Evolutionary conservation across 2,329 filamentous ascomycete genomes (phyloP), one percentile per base, ranked within the genome.

Genomic region (Metarhizium album): DNA sequence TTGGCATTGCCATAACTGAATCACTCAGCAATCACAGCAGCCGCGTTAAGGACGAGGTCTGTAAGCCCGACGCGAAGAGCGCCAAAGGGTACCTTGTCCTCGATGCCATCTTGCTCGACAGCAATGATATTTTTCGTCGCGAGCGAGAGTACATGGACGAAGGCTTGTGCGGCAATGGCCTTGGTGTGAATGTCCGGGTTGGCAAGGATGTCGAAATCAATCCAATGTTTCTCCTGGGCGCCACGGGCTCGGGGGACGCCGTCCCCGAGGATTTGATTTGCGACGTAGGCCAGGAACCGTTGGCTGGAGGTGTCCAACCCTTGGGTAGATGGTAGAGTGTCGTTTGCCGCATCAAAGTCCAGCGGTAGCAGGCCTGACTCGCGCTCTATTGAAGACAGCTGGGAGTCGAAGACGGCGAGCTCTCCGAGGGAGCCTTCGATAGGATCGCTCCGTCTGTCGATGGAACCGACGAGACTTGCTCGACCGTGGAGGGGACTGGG

Each of bases 71-170:
- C 43, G 24, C 45, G 49, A 53, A 80, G 77, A 0, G 57, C 57
- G 1, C 75, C 76, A 57, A 76, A 79, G 2, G 72, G 66, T 47
- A 64, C 49, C 7, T 61, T 58, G 6, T 65, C 51, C 5, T 59
- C 56, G 23, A 64, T 61, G 27, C 65, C 65, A 2, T 75, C 69
- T 66, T 95, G 89, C 54, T 76, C 67, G 4, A 90, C 80, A 18
- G 68, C 63, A 43, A 91, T 68, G 50, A 78, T 64, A 2, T 75
- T 75, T 66, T 83, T 87, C 2, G 81, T 88, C 5, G 80, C 83
- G 42, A 93, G 74, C 11, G 77, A 74, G 14, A 94, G 75, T 2
- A 87, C 74, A 63, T 93, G 86, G 68, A 86, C 80, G 62, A 88
- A 84, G 0, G 82, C 87, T 63, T 90, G 86, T 2, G 86, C 82